Conservation (phyloP, 805 yeast genomes). For the Metschnikowia matae region DNA sequence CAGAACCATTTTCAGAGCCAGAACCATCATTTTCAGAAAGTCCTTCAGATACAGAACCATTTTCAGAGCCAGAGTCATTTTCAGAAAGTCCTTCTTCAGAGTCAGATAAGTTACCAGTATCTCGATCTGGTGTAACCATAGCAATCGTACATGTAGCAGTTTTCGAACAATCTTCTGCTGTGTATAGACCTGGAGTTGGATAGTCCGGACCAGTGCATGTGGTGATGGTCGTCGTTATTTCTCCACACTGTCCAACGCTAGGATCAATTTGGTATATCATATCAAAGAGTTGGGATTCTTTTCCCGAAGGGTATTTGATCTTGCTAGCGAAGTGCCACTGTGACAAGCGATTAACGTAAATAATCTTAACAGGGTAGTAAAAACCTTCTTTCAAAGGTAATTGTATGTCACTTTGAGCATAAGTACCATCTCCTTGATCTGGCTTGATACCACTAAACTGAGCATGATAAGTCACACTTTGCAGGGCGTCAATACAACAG, state of each 20-base stretch:
- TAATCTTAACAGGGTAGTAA: slow-evolving; percentile 3
- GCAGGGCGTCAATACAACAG: slow-evolving; percentile 6
- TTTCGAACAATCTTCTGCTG: too few relatives aligned
- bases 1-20: too few relatives aligned
- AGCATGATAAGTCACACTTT: not conserved
- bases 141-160: too few relatives aligned
- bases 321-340: not conserved
- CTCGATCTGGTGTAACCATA: too few relatives aligned
- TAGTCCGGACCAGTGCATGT: not conserved
- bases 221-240: not conserved
- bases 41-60: too few relatives aligned
- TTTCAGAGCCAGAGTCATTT: too few relatives aligned
- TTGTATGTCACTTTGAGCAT: not conserved
- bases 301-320: not conserved
- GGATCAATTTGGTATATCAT: not conserved
- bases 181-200: not conserved
- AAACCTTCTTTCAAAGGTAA: not conserved
- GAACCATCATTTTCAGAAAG: too few relatives aligned
- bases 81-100: too few relatives aligned
- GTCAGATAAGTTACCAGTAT: too few relatives aligned
- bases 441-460: not conserved
- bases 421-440: not conserved
- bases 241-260: not conserved
- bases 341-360: not conserved
- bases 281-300: not conserved